Evolutionary conservation across 805 yeast genomes (phyloP).

Genomic region (Torulaspora microellipsoides): DNA sequence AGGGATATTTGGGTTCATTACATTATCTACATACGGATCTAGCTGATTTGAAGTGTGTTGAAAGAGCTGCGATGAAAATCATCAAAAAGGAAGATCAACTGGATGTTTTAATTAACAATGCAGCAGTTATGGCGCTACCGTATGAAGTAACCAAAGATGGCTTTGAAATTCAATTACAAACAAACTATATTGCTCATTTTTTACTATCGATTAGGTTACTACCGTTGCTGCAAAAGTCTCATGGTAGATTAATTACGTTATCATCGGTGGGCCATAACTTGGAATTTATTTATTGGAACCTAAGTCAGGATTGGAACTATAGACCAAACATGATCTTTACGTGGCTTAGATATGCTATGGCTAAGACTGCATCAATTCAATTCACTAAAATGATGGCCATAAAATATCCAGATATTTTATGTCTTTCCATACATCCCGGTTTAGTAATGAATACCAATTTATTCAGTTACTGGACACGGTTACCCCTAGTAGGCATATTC

Average conservation of each 20-base stretch:
- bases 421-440: slow-evolving; percentile 76
- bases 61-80: slow-evolving; percentile 46
- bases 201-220: slow-evolving; percentile 58
- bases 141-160: slow-evolving; percentile 58
- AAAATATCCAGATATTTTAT: slow-evolving; percentile 60
- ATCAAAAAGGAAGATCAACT: slow-evolving; percentile 44
- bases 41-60: slow-evolving; percentile 43
- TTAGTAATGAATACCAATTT: slow-evolving; percentile 77
- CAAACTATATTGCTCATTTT: slow-evolving; percentile 73
- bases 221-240: slow-evolving; percentile 44
- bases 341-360: slow-evolving; percentile 72
- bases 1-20: slow-evolving; percentile 7
- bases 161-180: slow-evolving; percentile 76
- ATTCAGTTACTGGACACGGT: slow-evolving; percentile 70
- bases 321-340: slow-evolving; percentile 66
- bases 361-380: slow-evolving; percentile 77
- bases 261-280: slow-evolving; percentile 64
- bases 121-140: slow-evolving; percentile 80
- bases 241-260: slow-evolving; percentile 51
- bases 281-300: slow-evolving; percentile 43
- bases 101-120: slow-evolving; percentile 67
- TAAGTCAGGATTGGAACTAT: slow-evolving; percentile 46
- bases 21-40: slow-evolving; percentile 53
- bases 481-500: slow-evolving; percentile 70
- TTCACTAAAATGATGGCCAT: slow-evolving; percentile 59